Evolutionary conservation across 139 green algal genomes (phyloP).

Genomic region (Trebouxia sp.): DNA sequence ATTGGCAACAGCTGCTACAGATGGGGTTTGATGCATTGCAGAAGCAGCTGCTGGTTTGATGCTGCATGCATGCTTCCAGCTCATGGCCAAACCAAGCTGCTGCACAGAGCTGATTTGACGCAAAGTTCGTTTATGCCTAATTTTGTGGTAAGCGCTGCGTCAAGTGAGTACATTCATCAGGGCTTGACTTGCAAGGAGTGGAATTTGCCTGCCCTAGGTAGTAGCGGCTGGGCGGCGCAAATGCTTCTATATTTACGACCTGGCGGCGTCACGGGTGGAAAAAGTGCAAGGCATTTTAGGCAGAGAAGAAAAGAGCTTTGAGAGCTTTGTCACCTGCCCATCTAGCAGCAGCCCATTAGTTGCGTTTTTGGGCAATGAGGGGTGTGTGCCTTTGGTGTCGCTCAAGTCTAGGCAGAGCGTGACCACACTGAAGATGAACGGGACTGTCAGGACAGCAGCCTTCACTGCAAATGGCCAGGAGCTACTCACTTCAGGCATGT

Average conservation of each 20-base stretch:
- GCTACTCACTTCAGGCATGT: constrained; percentile 71
- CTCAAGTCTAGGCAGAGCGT: constrained; percentile 69
- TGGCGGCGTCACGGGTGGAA: constrained; percentile 63
- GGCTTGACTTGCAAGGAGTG: background rate
- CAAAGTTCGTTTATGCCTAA: too few relatives aligned
- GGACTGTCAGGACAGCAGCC: constrained; percentile 68
- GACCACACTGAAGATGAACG: constrained; percentile 84
- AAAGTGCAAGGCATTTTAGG: constrained; percentile 55
- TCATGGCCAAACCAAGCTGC: too few relatives aligned
- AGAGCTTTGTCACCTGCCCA: constrained; percentile 73
- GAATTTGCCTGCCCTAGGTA: constrained; percentile 41
- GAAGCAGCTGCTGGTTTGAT: too few relatives aligned
- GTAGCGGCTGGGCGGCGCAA: constrained; percentile 72
- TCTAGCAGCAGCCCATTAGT: constrained; percentile 40
- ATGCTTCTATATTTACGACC: constrained; percentile 89
- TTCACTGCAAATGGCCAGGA: constrained; percentile 70
- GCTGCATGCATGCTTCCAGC: too few relatives aligned
- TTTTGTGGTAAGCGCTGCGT: too few relatives aligned
- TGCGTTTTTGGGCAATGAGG: constrained; percentile 84
- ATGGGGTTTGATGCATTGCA: too few relatives aligned
- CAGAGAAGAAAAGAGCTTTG: constrained; percentile 60
- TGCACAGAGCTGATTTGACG: too few relatives aligned
- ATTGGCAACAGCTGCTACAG: too few relatives aligned
- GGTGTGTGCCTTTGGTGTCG: constrained; percentile 74
- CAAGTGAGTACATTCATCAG: too few relatives aligned